Base-by-base conservation (phyloP, 768 basidiomycete genomes). In the Sistotremastrum suecicum region DNA sequence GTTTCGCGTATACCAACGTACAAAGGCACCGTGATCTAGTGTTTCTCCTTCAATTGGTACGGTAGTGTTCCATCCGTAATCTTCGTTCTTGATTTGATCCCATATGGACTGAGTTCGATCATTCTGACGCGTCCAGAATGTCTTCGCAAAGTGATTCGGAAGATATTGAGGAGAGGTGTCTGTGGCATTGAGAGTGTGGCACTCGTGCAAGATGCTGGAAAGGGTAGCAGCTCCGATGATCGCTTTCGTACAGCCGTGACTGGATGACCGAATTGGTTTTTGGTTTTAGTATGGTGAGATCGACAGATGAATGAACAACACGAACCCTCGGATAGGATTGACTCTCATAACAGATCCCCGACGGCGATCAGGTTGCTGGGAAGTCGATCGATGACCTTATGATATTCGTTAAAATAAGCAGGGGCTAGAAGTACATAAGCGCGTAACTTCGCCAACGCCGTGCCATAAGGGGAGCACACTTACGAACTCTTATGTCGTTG, bases 351-450 rank as follows among this genome's bases (percentile, higher is more conserved):
- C 54, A 34, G 61, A 42, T 66, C 64, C 11, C 64, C 64, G 30
- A 65, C 5, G 1, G 62, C 63, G 35, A 64, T 50, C 37, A 55
- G 65, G 46, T 65, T 66, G 7, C 47, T 43, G 0, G 64, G 64
- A 5, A 65, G 45, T 20, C 2, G 20, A 37, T 57, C 52, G 9
- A 35, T 43, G 3, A 50, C 56, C 12, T 37, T 37, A 37, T 63
- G 57, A 43, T 63, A 65, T 11, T 45, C 52, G 29, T 61, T 45
- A 42, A 55, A 62, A 6, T 49, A 49, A 4, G 54, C 49, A 3
- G 52, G 39, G 9, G 59, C 60, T 60, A 41, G 12, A 11, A 39
- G 38, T 20, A 7, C 5, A 11, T 35, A 29, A 7, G 1, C 39
- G 31, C 6, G n/a, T 40, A 45, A 10, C 7, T 48, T 2, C 20